Base-by-base conservation (phyloP, 257 asterid genomes). In the Oldenlandia corymbosa region DNA sequence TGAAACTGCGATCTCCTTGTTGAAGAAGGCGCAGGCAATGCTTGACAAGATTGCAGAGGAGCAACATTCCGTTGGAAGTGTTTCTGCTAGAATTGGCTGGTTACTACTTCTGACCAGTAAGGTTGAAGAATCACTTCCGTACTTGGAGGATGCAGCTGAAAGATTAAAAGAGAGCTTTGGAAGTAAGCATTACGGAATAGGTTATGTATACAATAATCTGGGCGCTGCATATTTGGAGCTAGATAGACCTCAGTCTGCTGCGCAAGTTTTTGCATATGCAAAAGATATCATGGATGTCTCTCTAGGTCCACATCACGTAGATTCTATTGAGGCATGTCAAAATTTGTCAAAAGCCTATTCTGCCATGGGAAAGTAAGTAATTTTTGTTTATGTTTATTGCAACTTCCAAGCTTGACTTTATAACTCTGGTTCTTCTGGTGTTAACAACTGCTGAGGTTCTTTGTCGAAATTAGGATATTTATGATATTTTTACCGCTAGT, bases 301-400 rank as follows among this genome's bases (percentile, higher is more conserved):
- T 16, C 87, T 89, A 65, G 99, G 97, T 51, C 99, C 96, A 50
- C 88, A 86, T 74, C 98, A 91, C 49, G 78, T 72, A 8, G 98
- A 92, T 65, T 70, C 97, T 10, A 88, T 88, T 66, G 97, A 88
- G 68, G 86, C 95, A 12, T 86, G 85, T 53, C 88, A 80, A 81
- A 92, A 88, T 72, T 87, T 88, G 64, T 88, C 97, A n/a, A 92
- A 81, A 75, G 95, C 98, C n/a, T 88, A 92, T 76, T 88, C 91
- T 53, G 88, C 95, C 60, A 80, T 88, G 88, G 84, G 81, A 76
- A 88, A 92, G 98, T 88, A 73, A 77, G 58, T 36, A 28, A 46
- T 4, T 32, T 28, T 3, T 47, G 57, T n/a, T 41, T 42, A 13
- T 8, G 1, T 5, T 32, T 26, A 37, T 18, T 17, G 12, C 10